Evolutionary conservation across 2,329 filamentous ascomycete genomes (phyloP).

Genomic region (Thelonectria rubi): DNA sequence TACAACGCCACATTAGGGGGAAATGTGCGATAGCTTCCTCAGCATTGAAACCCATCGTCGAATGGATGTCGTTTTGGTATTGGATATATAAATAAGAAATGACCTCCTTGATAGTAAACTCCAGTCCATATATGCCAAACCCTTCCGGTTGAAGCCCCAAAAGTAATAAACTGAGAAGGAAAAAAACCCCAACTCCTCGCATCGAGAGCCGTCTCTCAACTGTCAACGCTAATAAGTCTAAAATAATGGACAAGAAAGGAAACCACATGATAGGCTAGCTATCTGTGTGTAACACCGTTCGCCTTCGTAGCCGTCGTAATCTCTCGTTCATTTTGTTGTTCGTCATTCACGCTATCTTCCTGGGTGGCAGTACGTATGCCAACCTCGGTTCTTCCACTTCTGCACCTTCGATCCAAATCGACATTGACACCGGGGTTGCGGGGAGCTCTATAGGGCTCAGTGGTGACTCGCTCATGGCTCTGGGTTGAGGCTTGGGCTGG

Average conservation of each 20-base stretch:
- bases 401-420: slow-evolving; percentile 43
- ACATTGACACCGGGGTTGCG: slow-evolving; percentile 41
- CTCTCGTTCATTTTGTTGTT: slow-evolving; percentile 27
- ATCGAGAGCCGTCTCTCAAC: slow-evolving; percentile 1
- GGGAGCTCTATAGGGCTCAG: slow-evolving; percentile 39
- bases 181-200: not conserved
- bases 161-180: too few relatives aligned
- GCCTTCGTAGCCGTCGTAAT: not conserved
- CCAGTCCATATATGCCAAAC: too few relatives aligned
- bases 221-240: slow-evolving; percentile 3
- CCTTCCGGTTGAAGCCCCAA: too few relatives aligned
- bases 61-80: too few relatives aligned
- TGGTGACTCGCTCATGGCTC: slow-evolving; percentile 1
- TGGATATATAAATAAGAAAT: too few relatives aligned
- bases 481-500: slow-evolving; percentile 23
- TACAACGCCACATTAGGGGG: slow-evolving; percentile 9
- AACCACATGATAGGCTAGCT: slow-evolving; percentile 7
- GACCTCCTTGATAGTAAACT: too few relatives aligned
- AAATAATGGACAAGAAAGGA: slow-evolving; percentile 19
- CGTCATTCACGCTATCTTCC: slow-evolving; percentile 6
- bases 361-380: slow-evolving; percentile 39
- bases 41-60: too few relatives aligned
- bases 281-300: slow-evolving; percentile 15
- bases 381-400: slow-evolving; percentile 40
- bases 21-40: too few relatives aligned